Evolutionary conservation across 495 filamentous ascomycete species (phyloP).

Genomic region (Xylaria curta): DNA sequence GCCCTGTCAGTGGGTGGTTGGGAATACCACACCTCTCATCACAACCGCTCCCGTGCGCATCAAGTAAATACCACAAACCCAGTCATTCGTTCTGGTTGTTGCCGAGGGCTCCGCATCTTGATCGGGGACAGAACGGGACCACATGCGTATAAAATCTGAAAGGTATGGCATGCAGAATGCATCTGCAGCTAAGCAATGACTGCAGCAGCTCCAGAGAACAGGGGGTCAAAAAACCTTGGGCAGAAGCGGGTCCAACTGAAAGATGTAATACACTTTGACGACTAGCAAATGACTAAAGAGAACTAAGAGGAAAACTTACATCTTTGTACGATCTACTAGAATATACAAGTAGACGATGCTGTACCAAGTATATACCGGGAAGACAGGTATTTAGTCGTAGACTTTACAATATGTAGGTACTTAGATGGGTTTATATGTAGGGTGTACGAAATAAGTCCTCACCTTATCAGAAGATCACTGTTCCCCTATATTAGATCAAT

Average conservation of each 20-base stretch:
- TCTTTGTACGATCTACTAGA: background rate
- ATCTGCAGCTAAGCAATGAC: slow-evolving; percentile 32
- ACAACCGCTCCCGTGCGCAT: background rate
- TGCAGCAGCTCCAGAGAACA: slow-evolving; percentile 27
- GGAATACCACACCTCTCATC: slow-evolving; percentile 26
- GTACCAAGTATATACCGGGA: background rate
- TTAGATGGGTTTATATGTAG: too few species aligned
- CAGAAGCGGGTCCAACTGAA: slow-evolving; percentile 10
- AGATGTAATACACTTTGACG: background rate
- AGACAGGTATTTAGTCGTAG: too few species aligned
- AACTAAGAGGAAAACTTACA: background rate
- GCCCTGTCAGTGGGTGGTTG: slow-evolving; percentile 23
- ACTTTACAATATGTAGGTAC: too few species aligned
- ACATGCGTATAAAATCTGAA: slow-evolving; percentile 29
- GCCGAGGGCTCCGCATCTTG: slow-evolving; percentile 28
- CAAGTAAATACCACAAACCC: background rate
- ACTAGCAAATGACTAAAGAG: background rate
- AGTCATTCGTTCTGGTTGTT: slow-evolving; percentile 26
- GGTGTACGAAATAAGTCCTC: background rate
- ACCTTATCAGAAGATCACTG: background rate
- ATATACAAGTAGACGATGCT: background rate
- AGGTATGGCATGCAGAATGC: slow-evolving; percentile 32
- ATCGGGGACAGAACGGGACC: slow-evolving; percentile 24
- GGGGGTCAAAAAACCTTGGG: slow-evolving; percentile 13
- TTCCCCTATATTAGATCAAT: background rate